Evolutionary conservation across 2,329 filamentous ascomycete species (phyloP), one percentile per base, ranked within the genome.

Genomic region (Talaromyces pinophilus): DNA sequence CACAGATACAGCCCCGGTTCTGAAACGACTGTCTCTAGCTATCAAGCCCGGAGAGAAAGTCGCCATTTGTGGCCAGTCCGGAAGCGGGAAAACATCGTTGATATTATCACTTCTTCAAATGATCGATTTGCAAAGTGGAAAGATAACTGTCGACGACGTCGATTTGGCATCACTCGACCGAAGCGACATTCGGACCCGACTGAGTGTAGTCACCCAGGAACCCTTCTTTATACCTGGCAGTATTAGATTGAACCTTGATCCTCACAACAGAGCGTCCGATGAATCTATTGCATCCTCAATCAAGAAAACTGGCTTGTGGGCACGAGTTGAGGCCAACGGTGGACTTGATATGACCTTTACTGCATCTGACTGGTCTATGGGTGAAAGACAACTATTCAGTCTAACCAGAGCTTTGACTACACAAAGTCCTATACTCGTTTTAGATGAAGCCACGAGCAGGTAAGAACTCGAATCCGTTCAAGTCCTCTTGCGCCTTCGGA

Each of bases 341-440:
- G 76, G 72, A 8, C 71, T 82, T 2, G 74, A 78, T 67, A 74
- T 76, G 3, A 72, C 76, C 0, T 81, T 88, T 68, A 77, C 79
- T 15, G 76, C 81, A 1, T 80, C 83, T 10, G 77, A 80, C 62
- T 78, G 88, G 10, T 84, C 82, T 5, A 82, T 84, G 42, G 88
- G 88, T 0, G 87, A 90, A 73, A 83, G 82, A 54, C 88, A 90
- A 71, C 79, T 90, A 0, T 87, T 91, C 69, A 86, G 83, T 68
- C 81, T 91, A 1, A 87, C 85, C 0, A 76, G 87, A 0, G 88
- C 86, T 0, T 79, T 90, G 15, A 73, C 89, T 7, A 76, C 82
- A 7, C 72, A 73, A 3, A 77, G 78, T 52, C 78, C 76, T 33
- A 76, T 82, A 65, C 73, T 82, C 17, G 75, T 82, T 44, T 74